phyloP scores from a whole-genome alignment of 768 basidiomycete genomes.

The Kwoniella dendrophila region DNA sequence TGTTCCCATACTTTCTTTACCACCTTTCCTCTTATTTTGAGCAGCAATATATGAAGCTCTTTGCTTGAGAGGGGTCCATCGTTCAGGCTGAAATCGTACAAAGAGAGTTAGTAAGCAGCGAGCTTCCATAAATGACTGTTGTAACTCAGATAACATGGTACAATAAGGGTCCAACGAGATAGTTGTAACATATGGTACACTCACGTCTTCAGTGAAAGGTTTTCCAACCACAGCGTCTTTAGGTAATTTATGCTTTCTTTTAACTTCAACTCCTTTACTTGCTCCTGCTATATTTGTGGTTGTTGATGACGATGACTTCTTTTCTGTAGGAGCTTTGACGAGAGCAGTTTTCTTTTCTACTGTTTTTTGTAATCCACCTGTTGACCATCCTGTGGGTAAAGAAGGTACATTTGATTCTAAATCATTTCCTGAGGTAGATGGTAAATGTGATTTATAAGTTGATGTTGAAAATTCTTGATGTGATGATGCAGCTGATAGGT shows the following conservation, averaged over 20 bases:
- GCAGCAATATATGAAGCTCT: conserved; percentile 42
- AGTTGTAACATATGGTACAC: conserved; percentile 23
- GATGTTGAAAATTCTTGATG: conserved; percentile 78
- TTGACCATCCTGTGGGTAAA: conserved; percentile 50
- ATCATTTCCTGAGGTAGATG: conserved; percentile 41
- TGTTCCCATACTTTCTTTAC: conserved; percentile 55
- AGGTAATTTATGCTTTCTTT: conserved; percentile 51
- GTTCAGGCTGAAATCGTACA: conserved; percentile 55
- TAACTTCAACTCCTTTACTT: conserved; percentile 23
- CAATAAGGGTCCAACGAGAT: no score
- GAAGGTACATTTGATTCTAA: conserved; percentile 56
- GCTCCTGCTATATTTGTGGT: conserved; percentile 10
- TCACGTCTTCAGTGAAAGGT: conserved; percentile 54
- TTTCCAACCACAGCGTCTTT: conserved; percentile 49
- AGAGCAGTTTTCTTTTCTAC: conserved; percentile 20
- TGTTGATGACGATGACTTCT: background rate
- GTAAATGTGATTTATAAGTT: conserved; percentile 52
- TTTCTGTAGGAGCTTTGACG: conserved; percentile 11
- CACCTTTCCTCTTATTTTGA: conserved; percentile 51
- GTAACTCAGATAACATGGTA: no score
- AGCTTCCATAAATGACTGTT: no score
- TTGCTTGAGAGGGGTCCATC: conserved; percentile 55
- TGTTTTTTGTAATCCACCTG: conserved; percentile 5
- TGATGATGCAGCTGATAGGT: conserved; percentile 76
- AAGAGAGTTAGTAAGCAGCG: no score